Percentiles rank a stretch among this genome's conserved stretches.
These are phyloP conservation scores for Selaginella tamariscina DNA, from an alignment of 75 land plant species.

Conservation along the genomic window DNA sequence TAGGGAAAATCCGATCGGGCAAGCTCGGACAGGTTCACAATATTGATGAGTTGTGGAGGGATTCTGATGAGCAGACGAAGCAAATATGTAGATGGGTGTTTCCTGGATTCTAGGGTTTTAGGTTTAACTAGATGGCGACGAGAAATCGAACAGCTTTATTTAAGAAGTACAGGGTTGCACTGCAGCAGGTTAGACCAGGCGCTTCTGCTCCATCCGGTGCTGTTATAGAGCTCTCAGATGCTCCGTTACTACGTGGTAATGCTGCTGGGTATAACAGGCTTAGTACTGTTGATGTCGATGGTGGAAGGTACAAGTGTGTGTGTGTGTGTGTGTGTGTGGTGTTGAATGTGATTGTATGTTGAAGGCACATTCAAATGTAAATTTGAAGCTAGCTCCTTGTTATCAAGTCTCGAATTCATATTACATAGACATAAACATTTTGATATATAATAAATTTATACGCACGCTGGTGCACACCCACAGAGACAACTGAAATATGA, in stretches of 20 bases:
- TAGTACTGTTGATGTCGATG: conserved; percentile 52
- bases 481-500: no score
- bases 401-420: no score
- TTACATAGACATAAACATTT: no score
- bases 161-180: conserved; percentile 55
- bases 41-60: conserved; percentile 5
- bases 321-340: not conserved
- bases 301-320: conserved; percentile 28
- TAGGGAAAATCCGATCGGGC: conserved; percentile 3
- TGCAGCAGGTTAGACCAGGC: conserved; percentile 39
- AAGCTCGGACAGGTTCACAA: not conserved
- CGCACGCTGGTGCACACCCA: no score
- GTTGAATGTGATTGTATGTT: no score
- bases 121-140: conserved; percentile 40
- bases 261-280: conserved; percentile 39
- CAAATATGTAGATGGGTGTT: no score
- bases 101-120: conserved; percentile 12
- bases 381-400: no score
- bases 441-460: no score
- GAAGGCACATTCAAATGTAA: no score
- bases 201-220: conserved; percentile 29
- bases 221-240: conserved; percentile 48
- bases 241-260: conserved; percentile 38
- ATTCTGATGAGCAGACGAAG: not conserved
- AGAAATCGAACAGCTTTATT: conserved; percentile 48